Base-by-base conservation (phyloP, 345 rosid species). In the Dimocarpus longan region DNA sequence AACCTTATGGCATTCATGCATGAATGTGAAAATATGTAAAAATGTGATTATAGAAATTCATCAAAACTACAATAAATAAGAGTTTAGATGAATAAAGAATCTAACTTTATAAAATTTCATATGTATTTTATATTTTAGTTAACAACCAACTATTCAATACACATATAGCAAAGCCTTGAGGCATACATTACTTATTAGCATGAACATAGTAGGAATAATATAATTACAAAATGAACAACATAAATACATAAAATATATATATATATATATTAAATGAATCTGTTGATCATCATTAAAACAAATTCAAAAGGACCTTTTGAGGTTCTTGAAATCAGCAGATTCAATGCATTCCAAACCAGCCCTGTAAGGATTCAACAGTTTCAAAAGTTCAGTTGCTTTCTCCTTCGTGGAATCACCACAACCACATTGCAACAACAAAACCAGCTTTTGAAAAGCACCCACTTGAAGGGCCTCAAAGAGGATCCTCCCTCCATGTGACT, bases 361-460 rank as follows among this genome's bases (percentile, higher is more conserved):
- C 62, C 92, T 83, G 71, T 84, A 85, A 6, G 92, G 90, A 86
- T 88, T 91, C 89, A 91, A 66, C 24, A 85, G 8, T 65, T 91
- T 91, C 88, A 91, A 75, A 74, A 89, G 78, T 63, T 87, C 86
- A 0, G 90, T 89, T 2, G 89, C 88, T 80, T 88, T 91, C 87
- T 89, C 91, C 76, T 89, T 91, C 0, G 92, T 89, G 21, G 81
- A 81, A 6, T 73, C 76, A 2, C 78, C 81, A 22, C 90, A 91
- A 0, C 92, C 94, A 22, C 87, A 68, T 73, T 89, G 92, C n/a
- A 91, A 64, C 16, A 91, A 66, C 81, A 91, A 39, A 66, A 91
- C 78, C 19, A 91, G 85, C 84, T 91, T 91, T 78, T 91, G 92
- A 73, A 91, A 91, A 2, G 82, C 85, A 10, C 94, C 92, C 6